Conservation (phyloP, 345 rosid species). For the Hypericum androsaemum region DNA sequence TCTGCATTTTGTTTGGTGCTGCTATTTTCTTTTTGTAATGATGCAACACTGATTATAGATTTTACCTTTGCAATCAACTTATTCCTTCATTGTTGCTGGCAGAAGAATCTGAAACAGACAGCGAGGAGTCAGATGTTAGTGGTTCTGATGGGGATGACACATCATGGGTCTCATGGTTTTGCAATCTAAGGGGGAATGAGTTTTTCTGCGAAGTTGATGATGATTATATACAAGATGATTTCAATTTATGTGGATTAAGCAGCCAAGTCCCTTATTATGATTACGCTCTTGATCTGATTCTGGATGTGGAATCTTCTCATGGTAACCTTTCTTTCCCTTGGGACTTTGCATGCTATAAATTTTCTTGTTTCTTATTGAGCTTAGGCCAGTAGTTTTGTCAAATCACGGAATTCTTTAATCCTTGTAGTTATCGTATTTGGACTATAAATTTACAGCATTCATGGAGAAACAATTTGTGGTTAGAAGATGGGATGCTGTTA, state of each 20-base stretch:
- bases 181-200: constrained; percentile 89
- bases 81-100: constrained; percentile 14
- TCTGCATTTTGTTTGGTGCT: not conserved
- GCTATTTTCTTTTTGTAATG: constrained; percentile 2
- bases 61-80: not conserved
- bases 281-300: constrained; percentile 92
- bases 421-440: no score
- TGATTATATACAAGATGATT: constrained; percentile 96
- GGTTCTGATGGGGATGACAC: constrained; percentile 98
- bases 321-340: constrained; percentile 32
- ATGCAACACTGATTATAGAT: not conserved
- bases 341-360: not conserved
- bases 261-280: constrained; percentile 96
- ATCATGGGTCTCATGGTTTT: constrained; percentile 96
- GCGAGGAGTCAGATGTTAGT: constrained; percentile 91
- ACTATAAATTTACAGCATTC: no score
- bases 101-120: constrained; percentile 87
- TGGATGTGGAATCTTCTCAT: constrained; percentile 91
- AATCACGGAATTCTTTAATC: no score
- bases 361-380: no score
- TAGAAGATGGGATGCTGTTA: no score
- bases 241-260: constrained; percentile 89
- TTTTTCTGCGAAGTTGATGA: constrained; percentile 99
- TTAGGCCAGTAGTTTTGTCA: no score
- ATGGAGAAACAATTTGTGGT: no score